Conservation (phyloP, 768 basidiomycete genomes). For the Leccinellum luteum region DNA sequence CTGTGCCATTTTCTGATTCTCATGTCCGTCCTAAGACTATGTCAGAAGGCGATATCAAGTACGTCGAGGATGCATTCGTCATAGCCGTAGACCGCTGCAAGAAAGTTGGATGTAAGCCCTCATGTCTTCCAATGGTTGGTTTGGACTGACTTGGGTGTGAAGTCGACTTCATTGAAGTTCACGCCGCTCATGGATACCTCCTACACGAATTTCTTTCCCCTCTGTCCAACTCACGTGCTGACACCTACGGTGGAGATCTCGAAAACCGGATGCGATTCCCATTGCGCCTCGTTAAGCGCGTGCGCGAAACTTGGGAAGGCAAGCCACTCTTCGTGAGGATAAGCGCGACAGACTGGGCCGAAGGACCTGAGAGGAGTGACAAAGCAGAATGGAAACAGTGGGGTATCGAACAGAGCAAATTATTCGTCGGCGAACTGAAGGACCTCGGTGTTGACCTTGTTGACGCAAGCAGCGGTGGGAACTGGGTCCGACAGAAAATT, state of each 20-base stretch:
- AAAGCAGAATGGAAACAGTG: conserved; percentile 61
- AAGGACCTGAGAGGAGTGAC: conserved; percentile 50
- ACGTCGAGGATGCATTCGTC: conserved; percentile 59
- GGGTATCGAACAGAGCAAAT: conserved; percentile 75
- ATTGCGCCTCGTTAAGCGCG: conserved; percentile 50
- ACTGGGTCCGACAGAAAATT: conserved; percentile 61
- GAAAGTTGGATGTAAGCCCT: conserved; percentile 55
- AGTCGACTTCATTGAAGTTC: conserved; percentile 74
- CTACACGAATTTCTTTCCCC: conserved; percentile 69
- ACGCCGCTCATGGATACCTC: conserved; percentile 67
- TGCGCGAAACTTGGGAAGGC: conserved; percentile 55
- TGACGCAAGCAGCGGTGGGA: conserved; percentile 69
- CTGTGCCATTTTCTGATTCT: conserved; percentile 48
- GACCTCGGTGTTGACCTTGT: conserved; percentile 73
- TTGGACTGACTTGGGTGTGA: conserved; percentile 9
- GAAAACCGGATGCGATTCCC: conserved; percentile 72
- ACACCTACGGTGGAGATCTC: conserved; percentile 69
- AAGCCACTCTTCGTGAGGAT: conserved; percentile 74
- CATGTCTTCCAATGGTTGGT: not conserved
- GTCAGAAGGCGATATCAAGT: conserved; percentile 50
- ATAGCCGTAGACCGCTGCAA: conserved; percentile 54
- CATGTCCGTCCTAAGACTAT: conserved; percentile 61
- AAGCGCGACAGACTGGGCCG: conserved; percentile 66
- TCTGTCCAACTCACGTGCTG: conserved; percentile 67
- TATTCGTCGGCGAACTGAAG: conserved; percentile 53